A percentile compares a stretch with the other conserved stretches of the same genome.
Conservation (phyloP, 371 early-diverging fungal species). For the Rhizopus stolonifer region DNA sequence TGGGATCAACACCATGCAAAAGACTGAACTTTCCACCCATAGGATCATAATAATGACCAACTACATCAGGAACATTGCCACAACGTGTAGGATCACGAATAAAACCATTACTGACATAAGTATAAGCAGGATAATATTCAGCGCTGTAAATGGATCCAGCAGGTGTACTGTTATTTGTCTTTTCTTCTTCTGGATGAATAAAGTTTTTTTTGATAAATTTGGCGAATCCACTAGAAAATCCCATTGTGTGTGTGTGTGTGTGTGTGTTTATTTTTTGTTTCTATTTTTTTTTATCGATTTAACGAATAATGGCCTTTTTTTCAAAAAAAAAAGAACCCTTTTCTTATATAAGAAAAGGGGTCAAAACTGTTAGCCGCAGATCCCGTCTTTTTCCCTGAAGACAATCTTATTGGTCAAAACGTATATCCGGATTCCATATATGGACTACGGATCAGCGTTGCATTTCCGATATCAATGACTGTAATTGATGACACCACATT, state of each 20-base stretch:
- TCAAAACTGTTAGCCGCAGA: conserved; percentile 2
- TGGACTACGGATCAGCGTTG: too few species aligned
- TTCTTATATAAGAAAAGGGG: neutral
- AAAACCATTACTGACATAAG: conserved; percentile 16
- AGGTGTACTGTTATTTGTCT: neutral
- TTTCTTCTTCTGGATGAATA: conserved; percentile 15
- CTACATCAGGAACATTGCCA: conserved; percentile 31
- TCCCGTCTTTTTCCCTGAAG: neutral
- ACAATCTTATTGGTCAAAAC: neutral
- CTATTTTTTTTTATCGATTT: too few species aligned
- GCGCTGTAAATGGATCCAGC: conserved; percentile 11
- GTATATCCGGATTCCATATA: too few species aligned
- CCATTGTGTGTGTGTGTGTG: conserved; percentile 16
- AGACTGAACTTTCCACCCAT: conserved; percentile 31
- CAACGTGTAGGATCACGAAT: conserved; percentile 44
- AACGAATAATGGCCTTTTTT: too few species aligned
- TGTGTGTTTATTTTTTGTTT: too few species aligned
- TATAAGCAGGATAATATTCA: neutral
- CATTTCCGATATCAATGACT: too few species aligned
- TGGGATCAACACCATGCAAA: conserved; percentile 22
- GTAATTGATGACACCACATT: too few species aligned
- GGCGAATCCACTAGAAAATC: conserved; percentile 12
- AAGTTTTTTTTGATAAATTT: conserved; percentile 23
- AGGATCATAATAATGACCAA: conserved; percentile 44
- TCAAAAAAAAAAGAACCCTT: neutral